Base-by-base conservation (phyloP, 331 rosid genomes). In the Phaseolus coccineus region DNA sequence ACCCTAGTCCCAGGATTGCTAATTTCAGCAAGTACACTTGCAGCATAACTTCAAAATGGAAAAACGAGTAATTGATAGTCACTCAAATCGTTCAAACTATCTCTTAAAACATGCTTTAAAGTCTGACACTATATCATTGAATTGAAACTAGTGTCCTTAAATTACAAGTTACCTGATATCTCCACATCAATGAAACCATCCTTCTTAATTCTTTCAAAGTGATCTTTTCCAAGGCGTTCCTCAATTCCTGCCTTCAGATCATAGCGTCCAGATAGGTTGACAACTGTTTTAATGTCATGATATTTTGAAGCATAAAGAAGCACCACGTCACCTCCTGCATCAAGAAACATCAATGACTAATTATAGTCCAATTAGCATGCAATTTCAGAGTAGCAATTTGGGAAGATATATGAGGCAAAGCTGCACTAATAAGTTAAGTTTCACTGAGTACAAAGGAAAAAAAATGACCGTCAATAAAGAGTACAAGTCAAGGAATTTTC, bases 211-310 rank as follows among this genome's bases (percentile, higher is more conserved):
- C 48, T 82, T 61, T 92, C 80, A 90, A 90, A 70, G 69, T 80
- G 86, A 47, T 88, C 87, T 63, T 89, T 83, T 63, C 98, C 96
- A 37, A 92, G 80, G 52, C 88, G 88, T 74, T 88, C 90, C 63
- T 62, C 83, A 59, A 90, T 46, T 83, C 94, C 97, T 51, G 28
- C 53, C 79, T 82, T 84, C 70, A 90, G 82, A 80, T 92, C 94
- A 84, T 89, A 90, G 50, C 94, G 96, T 56, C 96, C 96, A 71
- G 94, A 94, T 80, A 89, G 66, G 87, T 88, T 94, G 84, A 90
- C 81, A 73, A 94, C 94, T 0, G 82, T 69, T 66, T 40, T 47
- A 58, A 92, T 25, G 82, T 88, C 96, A 72, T 85, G 88, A 82
- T 89, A 90, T 71, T 82, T 90, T 15, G 97, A 88, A 59, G 94